Percentiles rank a stretch among this genome's conserved stretches.
Conservation (phyloP, 192 early-diverging fungal species). For the Entomortierella chlamydospora region DNA sequence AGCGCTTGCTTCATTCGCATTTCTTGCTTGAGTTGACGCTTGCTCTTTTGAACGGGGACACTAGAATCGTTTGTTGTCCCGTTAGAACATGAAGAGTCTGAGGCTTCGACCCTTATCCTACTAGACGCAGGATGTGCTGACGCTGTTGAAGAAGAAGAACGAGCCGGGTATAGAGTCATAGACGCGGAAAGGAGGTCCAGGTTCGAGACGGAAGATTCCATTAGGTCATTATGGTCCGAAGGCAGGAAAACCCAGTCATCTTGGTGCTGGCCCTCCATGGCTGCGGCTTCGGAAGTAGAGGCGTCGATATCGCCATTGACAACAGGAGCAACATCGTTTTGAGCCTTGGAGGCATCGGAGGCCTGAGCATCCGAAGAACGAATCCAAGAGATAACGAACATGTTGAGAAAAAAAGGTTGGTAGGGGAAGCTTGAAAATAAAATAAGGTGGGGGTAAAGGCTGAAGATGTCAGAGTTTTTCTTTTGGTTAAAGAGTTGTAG, state of each 20-base stretch:
- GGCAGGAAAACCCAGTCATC: constrained; percentile 51
- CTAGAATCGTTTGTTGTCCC: not conserved
- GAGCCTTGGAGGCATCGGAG: constrained; percentile 3
- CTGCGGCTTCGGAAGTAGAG: not conserved
- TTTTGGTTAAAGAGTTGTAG: not conserved
- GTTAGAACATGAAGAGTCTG: not conserved
- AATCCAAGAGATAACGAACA: constrained; percentile 49
- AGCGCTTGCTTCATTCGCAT: constrained; percentile 15
- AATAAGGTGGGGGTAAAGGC: not conserved
- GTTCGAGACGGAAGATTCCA: constrained; percentile 37
- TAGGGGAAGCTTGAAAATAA: too few relatives aligned
- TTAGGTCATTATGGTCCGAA: constrained; percentile 32
- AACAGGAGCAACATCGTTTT: not conserved
- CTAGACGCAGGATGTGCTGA: constrained; percentile 17
- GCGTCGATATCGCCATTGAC: not conserved
- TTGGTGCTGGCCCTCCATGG: not conserved
- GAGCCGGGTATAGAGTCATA: constrained; percentile 24
- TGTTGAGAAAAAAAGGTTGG: not conserved
- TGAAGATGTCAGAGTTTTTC: too few relatives aligned
- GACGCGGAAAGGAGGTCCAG: constrained; percentile 45
- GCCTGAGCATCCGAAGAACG: constrained; percentile 38
- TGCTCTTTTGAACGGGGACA: constrained; percentile 5
- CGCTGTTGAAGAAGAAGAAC: not conserved
- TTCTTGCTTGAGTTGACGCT: constrained; percentile 47
- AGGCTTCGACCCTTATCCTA: not conserved